A percentile compares a stretch with the other conserved stretches of the same genome.
phyloP scores from a whole-genome alignment of 352 stramenopile species.

The Thalassiosira exigua region DNA sequence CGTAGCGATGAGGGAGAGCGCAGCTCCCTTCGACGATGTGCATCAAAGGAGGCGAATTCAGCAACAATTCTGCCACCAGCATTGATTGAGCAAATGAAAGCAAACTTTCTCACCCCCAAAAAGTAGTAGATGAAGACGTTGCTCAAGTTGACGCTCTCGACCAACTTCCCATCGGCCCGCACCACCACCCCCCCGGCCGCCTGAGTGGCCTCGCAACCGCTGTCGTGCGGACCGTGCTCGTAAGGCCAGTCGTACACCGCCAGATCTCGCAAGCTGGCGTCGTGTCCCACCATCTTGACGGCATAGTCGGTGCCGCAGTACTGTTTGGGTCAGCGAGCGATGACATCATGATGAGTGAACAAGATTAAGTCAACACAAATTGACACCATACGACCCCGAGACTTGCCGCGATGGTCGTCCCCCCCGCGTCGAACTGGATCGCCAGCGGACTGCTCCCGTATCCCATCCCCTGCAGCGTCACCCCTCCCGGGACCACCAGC shows the following conservation, averaged over 20 bases:
- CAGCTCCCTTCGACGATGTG: too few relatives aligned
- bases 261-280: slow-evolving; percentile 20
- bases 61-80: too few relatives aligned
- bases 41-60: too few relatives aligned
- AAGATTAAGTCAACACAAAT: too few relatives aligned
- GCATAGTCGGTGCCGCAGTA: slow-evolving; percentile 44
- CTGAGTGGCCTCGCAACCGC: slow-evolving; percentile 26
- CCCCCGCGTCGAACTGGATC: slow-evolving; percentile 39
- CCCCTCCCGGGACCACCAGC: slow-evolving; percentile 23
- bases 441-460: slow-evolving; percentile 36
- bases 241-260: slow-evolving; percentile 47
- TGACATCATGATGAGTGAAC: too few relatives aligned
- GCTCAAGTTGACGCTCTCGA: slow-evolving; percentile 42
- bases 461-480: slow-evolving; percentile 32
- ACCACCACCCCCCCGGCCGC: slow-evolving; percentile 39
- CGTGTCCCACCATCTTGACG: slow-evolving; percentile 29
- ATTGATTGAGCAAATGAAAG: too few relatives aligned
- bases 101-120: too few relatives aligned
- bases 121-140: slow-evolving; percentile 59
- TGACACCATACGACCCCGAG: too few relatives aligned
- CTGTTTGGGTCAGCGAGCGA: too few relatives aligned
- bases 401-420: slow-evolving; percentile 21
- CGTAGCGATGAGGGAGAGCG: slow-evolving; percentile 24
- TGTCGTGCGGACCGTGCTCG: too few relatives aligned
- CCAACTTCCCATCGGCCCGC: slow-evolving; percentile 16